Evolutionary conservation across 2,329 filamentous ascomycete species (phyloP), one percentile per base, ranked within the genome.

Genomic region (Verticillium dahliae): DNA sequence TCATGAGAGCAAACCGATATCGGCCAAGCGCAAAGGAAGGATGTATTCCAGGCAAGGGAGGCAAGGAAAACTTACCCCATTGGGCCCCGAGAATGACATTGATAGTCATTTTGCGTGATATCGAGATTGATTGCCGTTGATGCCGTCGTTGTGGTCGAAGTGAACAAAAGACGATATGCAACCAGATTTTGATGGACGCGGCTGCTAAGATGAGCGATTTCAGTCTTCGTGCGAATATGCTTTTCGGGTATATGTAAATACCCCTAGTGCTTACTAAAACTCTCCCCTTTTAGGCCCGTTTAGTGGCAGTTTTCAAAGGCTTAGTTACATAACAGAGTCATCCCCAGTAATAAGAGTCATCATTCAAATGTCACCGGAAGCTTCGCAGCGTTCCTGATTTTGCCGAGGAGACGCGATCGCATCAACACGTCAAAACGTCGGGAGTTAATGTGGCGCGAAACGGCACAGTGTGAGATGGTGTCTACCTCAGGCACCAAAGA

Each of bases 11-110:
- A 35, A 27, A 18, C 34, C 34, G 56, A 38, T 57, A 38, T 41
- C 34, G 34, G 56, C 37, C 37, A 35, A 18, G 56, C 7, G 22
- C 31, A 37, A 7, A 18, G 15, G 55, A 66, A 41, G 39, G 52
- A 60, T 61, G 61, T 60, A 63, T 67, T 60, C 60, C 61, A 63
- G 66, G 58, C 37, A 61, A 62, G 62, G 58, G 59, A 63, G 55
- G 58, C 54, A 33, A 62, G 58, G 60, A 15, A 45, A 18, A 59
- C 57, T 54, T 31, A 59, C 57, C 57, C 57, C 57, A 59, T 41
- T 59, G 57, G 33, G 57, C 45, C 45, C 57, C 57, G 22, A 59
- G 41, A 14, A 59, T 41, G 27, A 59, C 39, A 18, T 9, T 22
- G 39, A 45, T 6, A 45, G 14, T 18, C 54, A 56, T 56, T 34